Base-by-base conservation (phyloP, 495 filamentous ascomycete species). In the Penicillium verhagenii region DNA sequence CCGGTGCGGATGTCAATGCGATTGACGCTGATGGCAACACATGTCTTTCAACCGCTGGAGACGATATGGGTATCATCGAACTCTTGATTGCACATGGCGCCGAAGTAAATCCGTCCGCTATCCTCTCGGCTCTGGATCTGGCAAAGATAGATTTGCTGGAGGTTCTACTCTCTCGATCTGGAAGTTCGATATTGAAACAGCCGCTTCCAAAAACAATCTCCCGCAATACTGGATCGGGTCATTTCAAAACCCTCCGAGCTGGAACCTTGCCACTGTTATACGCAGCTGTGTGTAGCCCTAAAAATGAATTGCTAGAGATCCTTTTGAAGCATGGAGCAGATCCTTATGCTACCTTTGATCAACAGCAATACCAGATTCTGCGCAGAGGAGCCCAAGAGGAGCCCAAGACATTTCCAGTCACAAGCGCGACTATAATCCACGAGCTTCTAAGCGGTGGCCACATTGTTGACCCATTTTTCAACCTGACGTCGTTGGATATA, bases 1-100 rank as follows among this genome's bases (percentile, higher is more conserved):
- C 58, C 16, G 64, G 68, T 1, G 68, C 70, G 16, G 47, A 68
- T 57, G 52, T 60, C 28, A 64, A 67, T 49, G 55, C 59, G 10
- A 51, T 50, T 9, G 52, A 61, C 5, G 16, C 19, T 6, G 35
- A 58, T 11, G 58, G 62, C 4, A 50, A 60, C 14, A 66, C 59
- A 6, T 60, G 60, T 33, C 42, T 63, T 13, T 53, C 57, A 26
- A 53, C 33, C 16, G 60, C 57, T 9, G 57, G 57, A 0, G 39
- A 35, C 29, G 50, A 63, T 31, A 18, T 51, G 19, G 46, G 47
- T 20, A 20, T 60, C 33, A 47, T 57, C 50, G 52, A 45, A 29
- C 14, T 60, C 25, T 50, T 63, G 25, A 10, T 57, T 20, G 38
- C 53, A 21, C 42, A 57, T 47, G 57, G 60, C 4, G 60, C 57